Conservation (phyloP, 2,329 filamentous ascomycete genomes). For the Alternaria triticina region DNA sequence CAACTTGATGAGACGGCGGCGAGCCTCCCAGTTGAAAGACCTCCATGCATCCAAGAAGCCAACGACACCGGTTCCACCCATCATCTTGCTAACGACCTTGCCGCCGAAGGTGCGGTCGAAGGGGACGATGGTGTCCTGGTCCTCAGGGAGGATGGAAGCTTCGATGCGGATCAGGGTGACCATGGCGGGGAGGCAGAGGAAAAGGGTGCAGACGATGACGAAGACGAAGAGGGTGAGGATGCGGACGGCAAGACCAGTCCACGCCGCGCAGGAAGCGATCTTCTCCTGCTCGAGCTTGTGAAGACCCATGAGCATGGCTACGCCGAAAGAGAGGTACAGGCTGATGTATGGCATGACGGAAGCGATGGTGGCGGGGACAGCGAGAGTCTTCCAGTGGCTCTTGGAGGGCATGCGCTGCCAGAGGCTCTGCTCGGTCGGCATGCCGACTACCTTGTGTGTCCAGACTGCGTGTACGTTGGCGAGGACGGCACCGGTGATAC, state of each 20-base stretch:
- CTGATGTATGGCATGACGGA: slow-evolving; percentile 64
- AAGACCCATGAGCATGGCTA: slow-evolving; percentile 45
- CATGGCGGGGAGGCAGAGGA: slow-evolving; percentile 78
- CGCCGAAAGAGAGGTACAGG: slow-evolving; percentile 57
- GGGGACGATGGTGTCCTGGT: slow-evolving; percentile 82
- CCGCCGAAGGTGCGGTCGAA: slow-evolving; percentile 89
- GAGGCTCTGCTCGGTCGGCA: slow-evolving; percentile 63
- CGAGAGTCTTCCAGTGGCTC: slow-evolving; percentile 71
- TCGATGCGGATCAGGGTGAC: slow-evolving; percentile 83
- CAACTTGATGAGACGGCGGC: slow-evolving; percentile 75
- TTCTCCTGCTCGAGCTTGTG: slow-evolving; percentile 44
- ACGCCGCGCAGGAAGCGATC: slow-evolving; percentile 42
- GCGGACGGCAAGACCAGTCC: slow-evolving; percentile 50
- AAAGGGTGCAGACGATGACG: slow-evolving; percentile 60
- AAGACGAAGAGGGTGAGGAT: slow-evolving; percentile 47
- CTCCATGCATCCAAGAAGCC: slow-evolving; percentile 79
- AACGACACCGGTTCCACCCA: slow-evolving; percentile 75
- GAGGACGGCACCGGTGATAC: slow-evolving; percentile 66
- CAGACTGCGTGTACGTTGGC: slow-evolving; percentile 76
- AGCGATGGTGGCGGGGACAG: slow-evolving; percentile 70
- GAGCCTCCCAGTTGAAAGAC: slow-evolving; percentile 75
- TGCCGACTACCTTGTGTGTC: slow-evolving; percentile 85
- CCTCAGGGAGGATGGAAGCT: slow-evolving; percentile 81
- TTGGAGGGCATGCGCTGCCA: slow-evolving; percentile 74
- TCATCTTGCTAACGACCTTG: slow-evolving; percentile 73